Conservation (phyloP, 179 eudicot species). For the Beta corolliflora region DNA sequence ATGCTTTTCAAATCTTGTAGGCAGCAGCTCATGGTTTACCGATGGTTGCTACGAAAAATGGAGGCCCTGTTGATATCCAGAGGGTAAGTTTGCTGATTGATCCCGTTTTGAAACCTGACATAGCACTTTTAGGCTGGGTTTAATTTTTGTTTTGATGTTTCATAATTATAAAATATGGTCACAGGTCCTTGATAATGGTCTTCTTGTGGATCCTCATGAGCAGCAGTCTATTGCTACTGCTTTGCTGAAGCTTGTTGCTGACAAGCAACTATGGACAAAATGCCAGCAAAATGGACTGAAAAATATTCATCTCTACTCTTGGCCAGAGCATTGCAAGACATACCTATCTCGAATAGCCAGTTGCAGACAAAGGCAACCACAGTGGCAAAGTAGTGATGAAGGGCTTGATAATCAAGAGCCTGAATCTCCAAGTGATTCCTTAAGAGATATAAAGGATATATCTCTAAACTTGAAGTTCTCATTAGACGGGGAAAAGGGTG, state of each 20-base stretch:
- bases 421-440: constrained; percentile 49
- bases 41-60: constrained; percentile 95
- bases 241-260: constrained; percentile 45
- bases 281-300: constrained; percentile 45
- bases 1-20: constrained; percentile 37
- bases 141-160: constrained; percentile 3
- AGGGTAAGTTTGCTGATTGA: constrained; percentile 45
- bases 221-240: constrained; percentile 44
- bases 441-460: constrained; percentile 45
- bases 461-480: constrained; percentile 51
- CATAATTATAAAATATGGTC: not conserved
- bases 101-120: not conserved
- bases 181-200: constrained; percentile 48
- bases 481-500: constrained; percentile 52
- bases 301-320: constrained; percentile 48
- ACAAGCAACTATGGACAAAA: constrained; percentile 44
- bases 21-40: constrained; percentile 99
- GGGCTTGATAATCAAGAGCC: constrained; percentile 23
- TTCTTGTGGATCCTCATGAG: constrained; percentile 49
- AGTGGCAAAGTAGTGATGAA: constrained; percentile 39
- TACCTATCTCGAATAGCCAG: constrained; percentile 58
- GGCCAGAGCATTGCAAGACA: constrained; percentile 87
- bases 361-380: constrained; percentile 49
- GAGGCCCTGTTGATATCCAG: constrained; percentile 98
- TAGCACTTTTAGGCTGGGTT: not conserved